phyloP scores from a whole-genome alignment of 768 basidiomycete genomes.

The Crepidotus variabilis region DNA sequence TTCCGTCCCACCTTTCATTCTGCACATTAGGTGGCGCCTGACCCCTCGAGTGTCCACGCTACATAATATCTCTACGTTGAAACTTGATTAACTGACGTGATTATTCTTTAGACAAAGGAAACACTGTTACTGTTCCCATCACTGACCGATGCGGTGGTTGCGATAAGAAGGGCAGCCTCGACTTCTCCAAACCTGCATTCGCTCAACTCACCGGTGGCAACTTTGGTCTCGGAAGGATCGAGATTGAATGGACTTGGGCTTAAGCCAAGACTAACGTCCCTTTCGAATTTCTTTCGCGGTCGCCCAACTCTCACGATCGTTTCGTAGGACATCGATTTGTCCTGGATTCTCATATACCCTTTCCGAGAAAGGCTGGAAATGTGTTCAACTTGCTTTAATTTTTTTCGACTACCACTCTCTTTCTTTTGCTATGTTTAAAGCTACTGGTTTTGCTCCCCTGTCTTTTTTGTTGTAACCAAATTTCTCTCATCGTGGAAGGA shows the following conservation, averaged over 20 bases:
- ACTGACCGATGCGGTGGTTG: slow-evolving; percentile 67
- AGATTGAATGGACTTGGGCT: slow-evolving; percentile 48
- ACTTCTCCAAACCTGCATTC: slow-evolving; percentile 64
- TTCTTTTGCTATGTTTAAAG: too few relatives aligned
- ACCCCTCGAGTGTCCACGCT: too few relatives aligned
- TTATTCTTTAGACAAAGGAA: slow-evolving; percentile 44
- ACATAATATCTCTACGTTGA: slow-evolving; percentile 6
- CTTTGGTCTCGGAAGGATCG: slow-evolving; percentile 46
- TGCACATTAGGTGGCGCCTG: too few relatives aligned
- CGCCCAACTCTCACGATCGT: slow-evolving; percentile 4
- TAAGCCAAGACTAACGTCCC: slow-evolving; percentile 16
- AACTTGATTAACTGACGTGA: not conserved
- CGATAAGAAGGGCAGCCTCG: slow-evolving; percentile 38
- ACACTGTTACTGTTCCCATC: slow-evolving; percentile 42
- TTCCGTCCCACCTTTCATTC: slow-evolving; percentile 2
- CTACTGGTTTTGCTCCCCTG: too few relatives aligned
- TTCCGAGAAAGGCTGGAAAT: too few relatives aligned
- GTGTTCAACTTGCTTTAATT: too few relatives aligned
- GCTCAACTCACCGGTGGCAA: slow-evolving; percentile 32
- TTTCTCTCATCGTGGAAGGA: too few relatives aligned
- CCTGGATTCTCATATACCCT: too few relatives aligned
- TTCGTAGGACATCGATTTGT: not conserved
- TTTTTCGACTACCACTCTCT: too few relatives aligned
- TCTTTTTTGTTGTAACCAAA: too few relatives aligned
- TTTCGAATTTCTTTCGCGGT: too few relatives aligned